These are phyloP conservation scores for Sclerotinia minor DNA, from an alignment of 2,329 filamentous ascomycete genomes.

Conservation along the genomic window DNA sequence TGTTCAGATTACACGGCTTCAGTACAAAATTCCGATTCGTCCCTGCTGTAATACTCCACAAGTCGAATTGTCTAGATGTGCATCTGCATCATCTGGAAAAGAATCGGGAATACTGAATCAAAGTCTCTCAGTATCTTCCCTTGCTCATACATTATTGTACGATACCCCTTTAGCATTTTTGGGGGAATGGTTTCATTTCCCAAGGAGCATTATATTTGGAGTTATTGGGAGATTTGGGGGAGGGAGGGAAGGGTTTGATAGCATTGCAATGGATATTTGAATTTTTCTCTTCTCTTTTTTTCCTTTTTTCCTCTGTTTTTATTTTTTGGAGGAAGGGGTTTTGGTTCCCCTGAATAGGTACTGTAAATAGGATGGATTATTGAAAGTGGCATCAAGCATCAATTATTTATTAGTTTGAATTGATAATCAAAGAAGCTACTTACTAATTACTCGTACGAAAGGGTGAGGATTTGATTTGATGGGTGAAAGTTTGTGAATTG, in stretches of 20 bases:
- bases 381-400: no score
- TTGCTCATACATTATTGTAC: slow-evolving; percentile 34
- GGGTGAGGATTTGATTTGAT: no score
- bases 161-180: slow-evolving; percentile 34
- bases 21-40: slow-evolving; percentile 22
- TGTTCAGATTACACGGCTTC: slow-evolving; percentile 25
- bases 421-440: no score
- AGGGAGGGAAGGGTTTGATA: not conserved
- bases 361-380: slow-evolving; percentile 38
- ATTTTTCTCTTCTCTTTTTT: slow-evolving; percentile 10
- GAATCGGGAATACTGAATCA: slow-evolving; percentile 19
- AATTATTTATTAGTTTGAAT: no score
- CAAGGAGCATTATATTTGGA: slow-evolving; percentile 30
- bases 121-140: slow-evolving; percentile 26
- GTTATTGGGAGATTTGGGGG: slow-evolving; percentile 27
- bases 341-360: slow-evolving; percentile 22
- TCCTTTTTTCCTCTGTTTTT: no score
- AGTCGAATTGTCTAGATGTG: slow-evolving; percentile 18
- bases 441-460: no score
- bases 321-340: no score
- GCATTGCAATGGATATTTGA: slow-evolving; percentile 28
- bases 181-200: slow-evolving; percentile 8
- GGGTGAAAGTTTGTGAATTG: no score
- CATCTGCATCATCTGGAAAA: slow-evolving; percentile 20
- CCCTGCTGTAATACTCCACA: slow-evolving; percentile 23